Evolutionary conservation across 352 stramenopile species (phyloP), one percentile per base, ranked within the genome.

Genomic region (Phytophthora vignae): DNA sequence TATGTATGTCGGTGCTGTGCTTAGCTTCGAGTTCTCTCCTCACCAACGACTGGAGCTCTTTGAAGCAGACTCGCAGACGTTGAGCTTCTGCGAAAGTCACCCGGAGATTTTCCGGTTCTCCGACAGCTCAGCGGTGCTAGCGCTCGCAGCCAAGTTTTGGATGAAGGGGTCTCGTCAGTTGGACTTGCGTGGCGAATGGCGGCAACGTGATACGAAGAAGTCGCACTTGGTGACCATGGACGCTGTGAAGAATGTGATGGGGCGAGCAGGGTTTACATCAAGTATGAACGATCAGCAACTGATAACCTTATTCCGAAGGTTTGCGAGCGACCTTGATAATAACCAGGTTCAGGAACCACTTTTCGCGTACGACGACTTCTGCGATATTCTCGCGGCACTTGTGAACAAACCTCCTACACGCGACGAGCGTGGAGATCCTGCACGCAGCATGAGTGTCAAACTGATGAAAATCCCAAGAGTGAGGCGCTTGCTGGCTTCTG

Each of bases 71-170:
- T 63, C 80, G 25, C 85, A 94, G 62, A 96, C 89, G 15, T 65
- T 96, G 8, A 76, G 67, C n/a, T 95, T 84, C 64, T 96, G 88
- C 60, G 88, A 95, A 71, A 90, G 69, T 46, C 82, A 92, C 56
- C 76, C 82, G 12, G 82, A 96, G 33, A 17, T 72, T 22, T 96
- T 96, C 57, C 77, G 76, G 4, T 93, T 78, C 56, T 93, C 88
- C 0, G 76, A 95, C 42, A 76, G 59, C 25, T 67, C 69, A 19
- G 29, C 67, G 14, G 74, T 94, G n/a, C 48, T 89, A 27, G 15
- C 69, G 6, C 17, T 65, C 4, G 19, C 81, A 17, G 48, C 73
- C 10, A 71, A 75, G 44, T 22, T 70, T 2, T 78, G 79, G 21
- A 52, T 75, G 66, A 65, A 44, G 5, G 17, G 50, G 29, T 38